These are phyloP conservation scores for Erysimum cheiri DNA, from an alignment of 441 rosid genomes.

Conservation along the genomic window DNA sequence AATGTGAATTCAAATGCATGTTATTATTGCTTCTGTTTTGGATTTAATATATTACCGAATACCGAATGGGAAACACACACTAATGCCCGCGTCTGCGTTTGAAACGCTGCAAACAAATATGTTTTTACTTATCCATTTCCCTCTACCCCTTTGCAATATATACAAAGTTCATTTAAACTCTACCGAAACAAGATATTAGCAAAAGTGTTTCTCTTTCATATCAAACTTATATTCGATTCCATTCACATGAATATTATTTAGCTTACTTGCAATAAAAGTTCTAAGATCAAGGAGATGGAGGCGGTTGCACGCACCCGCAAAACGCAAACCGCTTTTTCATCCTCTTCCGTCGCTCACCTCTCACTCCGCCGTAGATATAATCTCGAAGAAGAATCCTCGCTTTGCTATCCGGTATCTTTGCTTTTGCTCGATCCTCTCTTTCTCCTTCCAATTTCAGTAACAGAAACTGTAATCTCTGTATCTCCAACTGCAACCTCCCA, in stretches of 20 bases:
- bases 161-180: slow-evolving; percentile 1
- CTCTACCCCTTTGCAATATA: background rate
- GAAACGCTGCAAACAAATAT: background rate
- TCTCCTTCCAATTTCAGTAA: slow-evolving; percentile 74
- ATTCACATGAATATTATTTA: slow-evolving; percentile 34
- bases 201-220: slow-evolving; percentile 19
- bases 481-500: slow-evolving; percentile 85
- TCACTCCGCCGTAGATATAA: slow-evolving; percentile 71
- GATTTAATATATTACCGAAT: too few relatives aligned
- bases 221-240: slow-evolving; percentile 7
- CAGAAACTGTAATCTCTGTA: slow-evolving; percentile 85
- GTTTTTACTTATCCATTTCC: too few relatives aligned
- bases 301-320: slow-evolving; percentile 81
- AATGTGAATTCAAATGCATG: too few relatives aligned
- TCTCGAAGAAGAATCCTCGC: slow-evolving; percentile 75
- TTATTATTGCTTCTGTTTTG: too few relatives aligned
- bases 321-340: slow-evolving; percentile 61
- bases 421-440: slow-evolving; percentile 59
- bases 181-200: background rate
- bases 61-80: too few relatives aligned
- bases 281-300: slow-evolving; percentile 44
- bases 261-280: slow-evolving; percentile 25
- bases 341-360: slow-evolving; percentile 48
- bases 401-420: slow-evolving; percentile 48
- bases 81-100: slow-evolving; percentile 11